A percentile compares a stretch with the other conserved stretches of the same genome.
Evolutionary conservation across 768 basidiomycete genomes (phyloP).

Genomic region (Russula brevipes): DNA sequence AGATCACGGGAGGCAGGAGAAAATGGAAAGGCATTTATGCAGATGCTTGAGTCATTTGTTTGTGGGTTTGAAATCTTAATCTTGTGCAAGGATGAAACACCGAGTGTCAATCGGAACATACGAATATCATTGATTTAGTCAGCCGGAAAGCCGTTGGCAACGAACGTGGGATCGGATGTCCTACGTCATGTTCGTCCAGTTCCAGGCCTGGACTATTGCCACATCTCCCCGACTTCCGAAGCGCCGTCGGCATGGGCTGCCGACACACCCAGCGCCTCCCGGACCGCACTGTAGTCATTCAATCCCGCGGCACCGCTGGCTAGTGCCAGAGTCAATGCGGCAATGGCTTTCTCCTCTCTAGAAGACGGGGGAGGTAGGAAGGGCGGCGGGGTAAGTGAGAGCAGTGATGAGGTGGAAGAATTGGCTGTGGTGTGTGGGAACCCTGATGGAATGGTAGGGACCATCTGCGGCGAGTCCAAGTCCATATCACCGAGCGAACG

Average conservation of each 20-base stretch:
- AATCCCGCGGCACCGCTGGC: constrained; percentile 60
- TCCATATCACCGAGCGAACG: constrained; percentile 45
- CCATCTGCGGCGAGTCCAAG: constrained; percentile 32
- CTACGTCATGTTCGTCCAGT: not conserved
- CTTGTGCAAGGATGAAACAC: constrained; percentile 7
- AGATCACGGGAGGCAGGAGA: not conserved
- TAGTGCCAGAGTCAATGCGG: constrained; percentile 53
- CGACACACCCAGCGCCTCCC: constrained; percentile 34
- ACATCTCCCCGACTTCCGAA: constrained; percentile 53
- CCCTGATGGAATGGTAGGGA: constrained; percentile 31
- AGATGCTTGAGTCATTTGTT: constrained; percentile 11
- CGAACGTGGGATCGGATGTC: constrained; percentile 2
- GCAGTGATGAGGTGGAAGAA: constrained; percentile 39
- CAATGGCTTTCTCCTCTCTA: constrained; percentile 54
- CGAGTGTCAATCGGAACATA: not conserved
- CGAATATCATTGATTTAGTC: not conserved
- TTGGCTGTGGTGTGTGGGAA: constrained; percentile 36
- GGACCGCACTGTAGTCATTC: constrained; percentile 50
- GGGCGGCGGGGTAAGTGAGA: constrained; percentile 33
- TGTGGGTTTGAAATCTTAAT: not conserved
- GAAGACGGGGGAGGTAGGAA: constrained; percentile 35
- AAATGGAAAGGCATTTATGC: not conserved
- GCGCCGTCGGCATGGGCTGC: constrained; percentile 33
- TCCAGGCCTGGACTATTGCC: constrained; percentile 33
- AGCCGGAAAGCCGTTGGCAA: not conserved